phyloP scores from a whole-genome alignment of 1,139 yeast genomes.

The Wickerhamomyces sp. region DNA sequence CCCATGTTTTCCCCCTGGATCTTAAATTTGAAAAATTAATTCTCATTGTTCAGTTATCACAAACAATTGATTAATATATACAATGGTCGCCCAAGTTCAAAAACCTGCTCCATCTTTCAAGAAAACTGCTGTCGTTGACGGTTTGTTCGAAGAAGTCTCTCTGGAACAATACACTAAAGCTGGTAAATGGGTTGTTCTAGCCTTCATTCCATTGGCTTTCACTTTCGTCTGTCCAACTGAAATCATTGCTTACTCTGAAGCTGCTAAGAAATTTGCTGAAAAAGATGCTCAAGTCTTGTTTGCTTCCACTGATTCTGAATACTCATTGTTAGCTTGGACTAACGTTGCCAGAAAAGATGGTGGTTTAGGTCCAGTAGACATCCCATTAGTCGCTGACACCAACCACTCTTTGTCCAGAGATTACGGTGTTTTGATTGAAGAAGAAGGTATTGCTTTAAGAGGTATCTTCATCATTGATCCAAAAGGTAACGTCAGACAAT shows the following conservation, averaged over 20 bases:
- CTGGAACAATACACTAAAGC: constrained; percentile 75
- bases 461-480: constrained; percentile 98
- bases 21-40: background rate
- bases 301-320: constrained; percentile 98
- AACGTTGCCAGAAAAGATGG: constrained; percentile 95
- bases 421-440: constrained; percentile 96
- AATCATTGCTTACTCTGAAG: constrained; percentile 97
- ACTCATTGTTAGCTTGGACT: constrained; percentile 97
- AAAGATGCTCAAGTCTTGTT: constrained; percentile 86
- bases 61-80: constrained; percentile 5
- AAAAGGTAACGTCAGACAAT: constrained; percentile 88
- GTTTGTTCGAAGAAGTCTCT: constrained; percentile 89
- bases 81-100: constrained; percentile 86
- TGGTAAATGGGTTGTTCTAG: constrained; percentile 97
- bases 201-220: constrained; percentile 97
- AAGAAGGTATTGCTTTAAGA: constrained; percentile 94
- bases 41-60: background rate
- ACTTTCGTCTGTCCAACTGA: constrained; percentile 99
- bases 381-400: constrained; percentile 94
- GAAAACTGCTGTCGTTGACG: constrained; percentile 96
- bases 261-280: constrained; percentile 81
- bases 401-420: constrained; percentile 92
- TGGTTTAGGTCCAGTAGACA: constrained; percentile 92
- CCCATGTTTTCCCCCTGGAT: constrained; percentile 3
- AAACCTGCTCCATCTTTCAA: constrained; percentile 94